phyloP scores from a whole-genome alignment of 1,284 basidiomycete genomes.

The Puccinia horiana region DNA sequence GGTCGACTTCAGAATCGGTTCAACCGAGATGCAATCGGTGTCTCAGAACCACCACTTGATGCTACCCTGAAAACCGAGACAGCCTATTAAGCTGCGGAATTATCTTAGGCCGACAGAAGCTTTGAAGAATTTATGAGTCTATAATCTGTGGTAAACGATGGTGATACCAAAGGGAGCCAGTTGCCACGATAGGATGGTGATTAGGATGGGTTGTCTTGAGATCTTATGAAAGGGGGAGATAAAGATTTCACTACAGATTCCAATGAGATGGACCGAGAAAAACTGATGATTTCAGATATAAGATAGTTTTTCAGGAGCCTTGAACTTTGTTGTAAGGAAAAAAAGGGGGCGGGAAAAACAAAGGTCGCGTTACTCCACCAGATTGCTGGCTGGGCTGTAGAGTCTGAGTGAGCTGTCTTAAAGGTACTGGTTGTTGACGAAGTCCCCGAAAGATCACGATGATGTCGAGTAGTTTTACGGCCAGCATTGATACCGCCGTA shows the following conservation, averaged over 20 bases:
- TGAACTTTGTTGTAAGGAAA: not conserved
- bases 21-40: constrained; percentile 74
- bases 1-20: constrained; percentile 51
- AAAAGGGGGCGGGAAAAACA: constrained; percentile 44
- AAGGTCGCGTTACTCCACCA: constrained; percentile 73
- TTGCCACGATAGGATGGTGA: constrained; percentile 29
- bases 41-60: constrained; percentile 62
- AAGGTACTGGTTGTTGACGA: constrained; percentile 42
- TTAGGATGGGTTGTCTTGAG: not conserved
- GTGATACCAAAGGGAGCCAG: constrained; percentile 63
- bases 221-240: constrained; percentile 13
- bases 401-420: not conserved
- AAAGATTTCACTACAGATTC: not conserved
- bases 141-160: constrained; percentile 74
- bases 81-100: constrained; percentile 68
- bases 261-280: constrained; percentile 4
- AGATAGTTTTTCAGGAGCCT: no score
- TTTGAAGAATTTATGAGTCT: constrained; percentile 71
- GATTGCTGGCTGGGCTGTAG: constrained; percentile 55
- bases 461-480: constrained; percentile 28
- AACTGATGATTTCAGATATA: constrained; percentile 2
- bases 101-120: constrained; percentile 66
- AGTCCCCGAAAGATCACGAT: constrained; percentile 42
- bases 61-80: constrained; percentile 70
- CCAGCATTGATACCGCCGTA: not conserved